Evolutionary conservation across 352 stramenopile species (phyloP).

Genomic region (Pythium brachiatum): DNA sequence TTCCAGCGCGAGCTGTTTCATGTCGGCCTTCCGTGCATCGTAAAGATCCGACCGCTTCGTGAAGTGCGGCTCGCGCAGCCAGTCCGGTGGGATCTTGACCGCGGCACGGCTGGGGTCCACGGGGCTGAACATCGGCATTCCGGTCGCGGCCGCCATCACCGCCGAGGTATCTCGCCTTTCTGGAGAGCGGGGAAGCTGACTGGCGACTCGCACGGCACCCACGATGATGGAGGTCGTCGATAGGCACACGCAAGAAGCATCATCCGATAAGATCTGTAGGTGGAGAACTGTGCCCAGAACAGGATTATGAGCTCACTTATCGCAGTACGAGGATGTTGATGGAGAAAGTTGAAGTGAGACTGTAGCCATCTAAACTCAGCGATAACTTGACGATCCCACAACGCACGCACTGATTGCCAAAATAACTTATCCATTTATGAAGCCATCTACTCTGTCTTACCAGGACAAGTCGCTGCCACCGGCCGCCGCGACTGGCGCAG

Average conservation of each 20-base stretch:
- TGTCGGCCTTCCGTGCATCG: slow-evolving; percentile 40
- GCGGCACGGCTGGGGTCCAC: not conserved
- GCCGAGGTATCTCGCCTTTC: not conserved
- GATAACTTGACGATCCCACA: not conserved
- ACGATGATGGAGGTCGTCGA: no score
- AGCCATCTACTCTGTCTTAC: slow-evolving; percentile 27
- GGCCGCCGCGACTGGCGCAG: slow-evolving; percentile 30
- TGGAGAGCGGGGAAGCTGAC: not conserved
- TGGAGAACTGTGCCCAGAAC: not conserved
- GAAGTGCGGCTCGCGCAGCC: slow-evolving; percentile 48
- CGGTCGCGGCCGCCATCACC: not conserved
- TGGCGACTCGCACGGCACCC: not conserved
- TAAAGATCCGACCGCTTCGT: slow-evolving; percentile 46
- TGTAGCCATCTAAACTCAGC: not conserved
- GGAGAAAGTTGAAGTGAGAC: not conserved
- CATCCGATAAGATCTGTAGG: not conserved
- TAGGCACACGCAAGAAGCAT: no score
- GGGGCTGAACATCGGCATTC: not conserved
- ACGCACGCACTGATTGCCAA: not conserved
- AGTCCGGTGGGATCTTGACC: slow-evolving; percentile 54
- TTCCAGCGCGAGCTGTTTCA: slow-evolving; percentile 35
- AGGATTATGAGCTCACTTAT: not conserved
- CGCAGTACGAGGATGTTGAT: not conserved
- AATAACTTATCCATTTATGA: slow-evolving; percentile 20
- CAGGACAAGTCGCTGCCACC: slow-evolving; percentile 59